Evolutionary conservation across 805 yeast species (phyloP), one percentile per base, ranked within the genome.

Genomic region (Candida qinlingensis): DNA sequence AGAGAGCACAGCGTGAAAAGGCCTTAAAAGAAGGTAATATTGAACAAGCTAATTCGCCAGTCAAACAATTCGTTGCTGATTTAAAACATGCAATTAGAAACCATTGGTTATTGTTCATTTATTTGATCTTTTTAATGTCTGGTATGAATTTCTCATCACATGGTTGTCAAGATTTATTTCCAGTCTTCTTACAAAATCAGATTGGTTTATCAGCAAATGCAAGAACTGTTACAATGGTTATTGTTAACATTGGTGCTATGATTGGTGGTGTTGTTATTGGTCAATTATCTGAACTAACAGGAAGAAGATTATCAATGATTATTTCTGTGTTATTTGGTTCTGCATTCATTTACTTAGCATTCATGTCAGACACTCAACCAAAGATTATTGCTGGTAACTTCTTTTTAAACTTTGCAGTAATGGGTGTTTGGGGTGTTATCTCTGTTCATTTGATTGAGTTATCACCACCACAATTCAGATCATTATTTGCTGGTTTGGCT

Each of bases 401-500:
- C 65, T 81, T 81, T 68, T 60, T 83, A 59, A 86, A 82, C 61
- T 75, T 77, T 58, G 76, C 78, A 47, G 85, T 83, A 5, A 83
- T 81, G 70, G 90, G 89, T 34, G 81, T 82, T 6, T 85, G 87
- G 85, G 89, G 90, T 52, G 78, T 84, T 42, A 72, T 79, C 10
- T 87, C 90, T 13, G 75, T 81, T 39, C 81, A 83, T 63, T 67
- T 85, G 38, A 70, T 81, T 31, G 91, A 85, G 63, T 69, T 84
- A 44, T 76, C 86, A 11, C 84, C 82, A 49, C 82, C 85, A 12
- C 77, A 79, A 36, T 78, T 79, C 62, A 71, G 87, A 58, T 72
- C 88, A 1, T 72, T 83, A 53, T 73, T 82, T 41, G 75, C 76
- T 47, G 87, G 89, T 45, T 64, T 80, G 27, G 74, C 80, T 8